Conservation (phyloP, 495 filamentous ascomycete species). For the Astrothelium macrocarpum region DNA sequence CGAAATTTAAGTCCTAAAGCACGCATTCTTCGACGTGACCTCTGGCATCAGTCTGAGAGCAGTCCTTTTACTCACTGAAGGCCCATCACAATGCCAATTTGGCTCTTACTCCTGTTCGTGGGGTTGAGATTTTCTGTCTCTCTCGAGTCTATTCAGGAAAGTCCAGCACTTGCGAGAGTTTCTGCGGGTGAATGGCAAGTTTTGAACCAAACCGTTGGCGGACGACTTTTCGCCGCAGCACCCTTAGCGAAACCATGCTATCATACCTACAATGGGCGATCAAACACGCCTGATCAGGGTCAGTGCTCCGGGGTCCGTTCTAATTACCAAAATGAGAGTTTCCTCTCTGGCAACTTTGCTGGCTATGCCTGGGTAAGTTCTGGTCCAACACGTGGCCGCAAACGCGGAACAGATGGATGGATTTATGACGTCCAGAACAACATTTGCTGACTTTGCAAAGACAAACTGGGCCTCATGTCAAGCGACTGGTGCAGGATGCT, state of each 20-base stretch:
- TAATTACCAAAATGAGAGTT: slow-evolving; percentile 8
- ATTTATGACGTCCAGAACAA: background rate
- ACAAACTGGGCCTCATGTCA: background rate
- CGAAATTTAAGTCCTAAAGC: background rate
- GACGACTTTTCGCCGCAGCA: background rate
- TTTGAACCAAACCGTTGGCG: slow-evolving; percentile 8
- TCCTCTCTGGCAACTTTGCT: slow-evolving; percentile 5
- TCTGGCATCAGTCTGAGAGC: background rate
- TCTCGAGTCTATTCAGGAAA: too few relatives aligned
- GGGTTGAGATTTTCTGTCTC: too few relatives aligned
- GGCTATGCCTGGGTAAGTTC: slow-evolving; percentile 9
- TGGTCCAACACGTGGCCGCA: background rate
- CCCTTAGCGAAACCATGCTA: slow-evolving; percentile 11
- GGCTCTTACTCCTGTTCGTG: background rate
- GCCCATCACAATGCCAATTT: background rate
- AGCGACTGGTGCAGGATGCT: slow-evolving; percentile 3
- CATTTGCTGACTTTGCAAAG: background rate
- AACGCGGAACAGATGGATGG: background rate
- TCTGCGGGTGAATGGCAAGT: background rate
- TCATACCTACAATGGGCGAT: background rate
- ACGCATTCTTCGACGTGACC: background rate
- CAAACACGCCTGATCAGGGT: background rate
- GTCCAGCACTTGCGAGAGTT: background rate
- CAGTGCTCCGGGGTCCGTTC: slow-evolving; percentile 8
- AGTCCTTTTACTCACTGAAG: background rate